Percentiles rank a stretch among this genome's conserved stretches.
Conservation (phyloP, 2,329 filamentous ascomycete genomes). For the Graphiopsis chlorocephala region DNA sequence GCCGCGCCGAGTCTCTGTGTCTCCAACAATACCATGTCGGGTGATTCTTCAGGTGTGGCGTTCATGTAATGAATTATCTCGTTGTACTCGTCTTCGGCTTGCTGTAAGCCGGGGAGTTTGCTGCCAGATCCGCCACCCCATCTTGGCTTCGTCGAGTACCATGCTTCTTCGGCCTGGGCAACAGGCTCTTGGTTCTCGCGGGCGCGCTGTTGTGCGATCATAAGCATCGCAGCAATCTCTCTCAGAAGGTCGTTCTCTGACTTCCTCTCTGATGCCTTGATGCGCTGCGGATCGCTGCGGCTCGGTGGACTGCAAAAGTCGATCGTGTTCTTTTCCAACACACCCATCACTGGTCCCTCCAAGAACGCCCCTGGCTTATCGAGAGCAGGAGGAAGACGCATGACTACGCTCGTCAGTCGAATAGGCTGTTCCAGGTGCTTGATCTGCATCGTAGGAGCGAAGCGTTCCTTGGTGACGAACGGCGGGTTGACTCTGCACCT, state of each 20-base stretch:
- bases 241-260: slow-evolving; percentile 53
- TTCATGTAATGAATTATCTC: slow-evolving; percentile 2
- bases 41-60: background rate
- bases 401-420: slow-evolving; percentile 54
- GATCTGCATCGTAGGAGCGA: slow-evolving; percentile 44
- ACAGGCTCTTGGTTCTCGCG: slow-evolving; percentile 52
- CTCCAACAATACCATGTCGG: slow-evolving; percentile 13
- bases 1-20: slow-evolving; percentile 22
- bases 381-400: slow-evolving; percentile 53
- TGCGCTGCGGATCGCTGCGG: slow-evolving; percentile 25
- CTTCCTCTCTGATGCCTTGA: slow-evolving; percentile 12
- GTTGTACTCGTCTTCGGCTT: slow-evolving; percentile 37
- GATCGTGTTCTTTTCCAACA: slow-evolving; percentile 55
- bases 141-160: slow-evolving; percentile 57
- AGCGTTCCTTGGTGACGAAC: slow-evolving; percentile 41
- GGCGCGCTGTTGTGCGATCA: slow-evolving; percentile 59
- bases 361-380: slow-evolving; percentile 52
- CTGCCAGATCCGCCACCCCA: slow-evolving; percentile 56
- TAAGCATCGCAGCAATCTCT: slow-evolving; percentile 56
- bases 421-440: slow-evolving; percentile 53
- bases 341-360: slow-evolving; percentile 57
- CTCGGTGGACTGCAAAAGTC: slow-evolving; percentile 41
- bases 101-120: slow-evolving; percentile 36
- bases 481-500: slow-evolving; percentile 43
- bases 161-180: slow-evolving; percentile 55